Percentiles rank a stretch among this genome's conserved stretches.
Conservation (phyloP, 208 protist genomes). For the Tritrichomonas foetus region DNA sequence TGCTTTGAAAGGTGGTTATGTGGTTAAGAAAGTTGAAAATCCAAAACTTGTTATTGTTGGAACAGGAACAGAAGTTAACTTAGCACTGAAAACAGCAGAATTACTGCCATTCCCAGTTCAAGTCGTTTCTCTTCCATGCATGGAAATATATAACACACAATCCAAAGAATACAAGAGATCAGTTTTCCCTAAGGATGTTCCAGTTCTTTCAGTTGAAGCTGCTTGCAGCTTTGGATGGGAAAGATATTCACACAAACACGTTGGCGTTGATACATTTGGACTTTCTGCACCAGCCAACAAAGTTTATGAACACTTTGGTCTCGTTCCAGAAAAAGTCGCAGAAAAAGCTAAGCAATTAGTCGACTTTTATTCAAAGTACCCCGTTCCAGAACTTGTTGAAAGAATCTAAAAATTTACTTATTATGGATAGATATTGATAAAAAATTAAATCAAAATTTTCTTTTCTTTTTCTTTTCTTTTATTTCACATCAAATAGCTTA, state of each 20-base stretch:
- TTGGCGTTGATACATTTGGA: not conserved
- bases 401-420: too few relatives aligned
- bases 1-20: constrained; percentile 55
- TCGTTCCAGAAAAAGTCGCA: not conserved
- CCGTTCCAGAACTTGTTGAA: not conserved
- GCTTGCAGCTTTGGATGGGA: not conserved
- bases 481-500: too few relatives aligned
- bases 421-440: too few relatives aligned
- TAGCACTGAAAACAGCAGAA: constrained; percentile 43
- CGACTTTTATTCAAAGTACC: not conserved
- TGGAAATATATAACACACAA: constrained; percentile 89
- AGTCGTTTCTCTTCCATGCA: constrained; percentile 94
- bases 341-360: not conserved
- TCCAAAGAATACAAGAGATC: constrained; percentile 70
- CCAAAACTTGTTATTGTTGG: constrained; percentile 79
- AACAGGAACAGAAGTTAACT: constrained; percentile 88
- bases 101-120: constrained; percentile 39
- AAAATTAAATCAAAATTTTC: too few relatives aligned
- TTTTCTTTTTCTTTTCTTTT: too few relatives aligned
- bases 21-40: constrained; percentile 47
- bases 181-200: constrained; percentile 44
- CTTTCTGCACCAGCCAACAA: not conserved
- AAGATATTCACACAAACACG: not conserved
- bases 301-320: not conserved
- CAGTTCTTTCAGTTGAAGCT: not conserved